Conservation (phyloP, 2,329 filamentous ascomycete species). For the Penicillium brasilianum region DNA sequence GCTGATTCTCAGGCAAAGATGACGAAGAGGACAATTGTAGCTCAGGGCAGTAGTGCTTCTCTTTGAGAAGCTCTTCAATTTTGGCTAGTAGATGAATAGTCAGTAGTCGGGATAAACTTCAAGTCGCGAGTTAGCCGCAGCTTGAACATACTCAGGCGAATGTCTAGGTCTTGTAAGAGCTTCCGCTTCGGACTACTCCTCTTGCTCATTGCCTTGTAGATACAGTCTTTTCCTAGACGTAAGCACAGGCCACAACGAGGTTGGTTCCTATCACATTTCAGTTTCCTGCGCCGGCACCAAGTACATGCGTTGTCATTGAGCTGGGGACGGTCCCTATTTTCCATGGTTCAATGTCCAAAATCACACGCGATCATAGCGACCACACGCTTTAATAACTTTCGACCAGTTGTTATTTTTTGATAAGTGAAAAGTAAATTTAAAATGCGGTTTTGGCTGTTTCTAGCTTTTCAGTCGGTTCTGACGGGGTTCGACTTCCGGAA, state of each 20-base stretch:
- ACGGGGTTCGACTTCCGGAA: background rate
- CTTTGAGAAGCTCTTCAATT: background rate
- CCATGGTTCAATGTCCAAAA: background rate
- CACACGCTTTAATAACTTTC: background rate
- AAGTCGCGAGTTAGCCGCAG: background rate
- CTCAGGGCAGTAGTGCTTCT: background rate
- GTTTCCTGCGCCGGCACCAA: background rate
- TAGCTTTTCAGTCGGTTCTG: background rate
- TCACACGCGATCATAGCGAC: background rate
- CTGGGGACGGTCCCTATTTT: background rate
- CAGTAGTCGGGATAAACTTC: background rate
- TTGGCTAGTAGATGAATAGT: background rate
- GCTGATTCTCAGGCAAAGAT: background rate
- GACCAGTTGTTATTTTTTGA: background rate
- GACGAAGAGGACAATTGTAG: background rate
- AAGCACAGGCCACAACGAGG: background rate
- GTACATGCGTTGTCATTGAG: background rate
- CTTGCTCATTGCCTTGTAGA: background rate
- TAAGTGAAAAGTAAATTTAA: background rate
- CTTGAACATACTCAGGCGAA: background rate
- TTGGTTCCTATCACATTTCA: background rate
- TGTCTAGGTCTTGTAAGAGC: background rate
- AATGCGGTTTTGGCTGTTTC: background rate
- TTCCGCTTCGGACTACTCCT: background rate
- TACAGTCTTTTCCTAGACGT: background rate